Conservation (phyloP, 495 filamentous ascomycete species). For the Lichina pygmaea region DNA sequence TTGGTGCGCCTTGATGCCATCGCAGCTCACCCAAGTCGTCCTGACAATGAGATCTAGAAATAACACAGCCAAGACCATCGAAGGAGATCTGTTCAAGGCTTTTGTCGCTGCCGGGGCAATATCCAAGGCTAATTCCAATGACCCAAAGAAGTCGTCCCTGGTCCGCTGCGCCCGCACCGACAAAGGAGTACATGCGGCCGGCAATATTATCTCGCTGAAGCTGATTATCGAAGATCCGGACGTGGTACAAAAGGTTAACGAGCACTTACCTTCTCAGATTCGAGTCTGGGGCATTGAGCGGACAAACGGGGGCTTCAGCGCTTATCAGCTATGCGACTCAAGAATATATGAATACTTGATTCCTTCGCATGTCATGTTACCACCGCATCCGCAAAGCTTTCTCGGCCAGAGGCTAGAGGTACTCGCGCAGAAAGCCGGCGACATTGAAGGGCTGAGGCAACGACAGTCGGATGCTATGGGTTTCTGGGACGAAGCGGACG, state of each 20-base stretch:
- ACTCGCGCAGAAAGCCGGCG: conserved; percentile 38
- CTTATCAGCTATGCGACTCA: conserved; percentile 78
- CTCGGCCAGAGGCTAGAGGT: conserved; percentile 55
- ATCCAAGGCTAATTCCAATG: conserved; percentile 83
- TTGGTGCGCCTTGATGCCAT: conserved; percentile 8
- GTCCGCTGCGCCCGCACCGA: conserved; percentile 87
- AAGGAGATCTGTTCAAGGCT: conserved; percentile 84
- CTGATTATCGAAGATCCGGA: conserved; percentile 79
- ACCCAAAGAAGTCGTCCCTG: conserved; percentile 86
- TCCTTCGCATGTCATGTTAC: conserved; percentile 70
- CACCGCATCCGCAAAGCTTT: conserved; percentile 67
- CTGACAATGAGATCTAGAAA: conserved; percentile 21
- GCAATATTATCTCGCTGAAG: conserved; percentile 87
- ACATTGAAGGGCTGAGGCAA: conserved; percentile 33
- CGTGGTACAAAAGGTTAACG: conserved; percentile 74
- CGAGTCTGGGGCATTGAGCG: conserved; percentile 76
- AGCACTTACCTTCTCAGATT: conserved; percentile 60
- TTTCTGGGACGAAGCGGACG: conserved; percentile 62
- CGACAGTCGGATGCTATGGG: conserved; percentile 49
- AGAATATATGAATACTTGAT: conserved; percentile 92
- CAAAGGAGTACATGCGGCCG: conserved; percentile 92
- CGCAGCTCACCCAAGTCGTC: background rate
- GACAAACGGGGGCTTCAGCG: conserved; percentile 65
- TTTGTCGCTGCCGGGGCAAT: conserved; percentile 78
- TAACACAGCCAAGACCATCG: conserved; percentile 56